Percentiles rank a stretch among this genome's conserved stretches.
phyloP scores from a whole-genome alignment of 2,329 filamentous ascomycete genomes.

The Ambrosiella cleistominuta region DNA sequence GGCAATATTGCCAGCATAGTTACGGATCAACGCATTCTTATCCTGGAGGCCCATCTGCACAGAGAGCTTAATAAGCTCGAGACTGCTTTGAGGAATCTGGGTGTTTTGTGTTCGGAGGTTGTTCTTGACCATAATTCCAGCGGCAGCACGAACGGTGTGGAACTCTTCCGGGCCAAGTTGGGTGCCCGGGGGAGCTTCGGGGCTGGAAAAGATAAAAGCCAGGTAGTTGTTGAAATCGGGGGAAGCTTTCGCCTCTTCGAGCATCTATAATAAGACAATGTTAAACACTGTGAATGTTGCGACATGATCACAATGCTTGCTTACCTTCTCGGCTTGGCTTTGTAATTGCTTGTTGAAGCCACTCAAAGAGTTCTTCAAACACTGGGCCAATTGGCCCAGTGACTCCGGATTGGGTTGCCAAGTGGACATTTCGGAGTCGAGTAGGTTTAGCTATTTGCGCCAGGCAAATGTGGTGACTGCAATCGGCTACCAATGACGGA shows the following conservation, averaged over 20 bases:
- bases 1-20: slow-evolving; percentile 80
- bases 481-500: background rate
- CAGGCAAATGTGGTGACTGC: background rate
- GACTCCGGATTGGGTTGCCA: slow-evolving; percentile 86
- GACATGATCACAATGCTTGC: slow-evolving; percentile 17
- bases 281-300: slow-evolving; percentile 11
- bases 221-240: slow-evolving; percentile 97
- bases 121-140: slow-evolving; percentile 91
- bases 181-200: slow-evolving; percentile 42
- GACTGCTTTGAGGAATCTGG: slow-evolving; percentile 53
- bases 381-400: slow-evolving; percentile 74
- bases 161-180: slow-evolving; percentile 43
- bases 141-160: slow-evolving; percentile 65
- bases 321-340: slow-evolving; percentile 76
- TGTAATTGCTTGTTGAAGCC: slow-evolving; percentile 62
- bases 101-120: slow-evolving; percentile 64
- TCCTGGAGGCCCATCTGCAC: slow-evolving; percentile 70
- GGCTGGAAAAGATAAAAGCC: slow-evolving; percentile 68
- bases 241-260: slow-evolving; percentile 69
- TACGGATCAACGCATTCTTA: slow-evolving; percentile 63
- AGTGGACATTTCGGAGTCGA: slow-evolving; percentile 42
- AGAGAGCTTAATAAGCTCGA: slow-evolving; percentile 62
- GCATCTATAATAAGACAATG: slow-evolving; percentile 47
- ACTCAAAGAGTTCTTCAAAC: slow-evolving; percentile 81
- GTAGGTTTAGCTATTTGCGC: background rate